Percentiles rank a stretch among this genome's conserved stretches.
Conservation (phyloP, 2,329 filamentous ascomycete genomes). For the Botrytis elliptica region DNA sequence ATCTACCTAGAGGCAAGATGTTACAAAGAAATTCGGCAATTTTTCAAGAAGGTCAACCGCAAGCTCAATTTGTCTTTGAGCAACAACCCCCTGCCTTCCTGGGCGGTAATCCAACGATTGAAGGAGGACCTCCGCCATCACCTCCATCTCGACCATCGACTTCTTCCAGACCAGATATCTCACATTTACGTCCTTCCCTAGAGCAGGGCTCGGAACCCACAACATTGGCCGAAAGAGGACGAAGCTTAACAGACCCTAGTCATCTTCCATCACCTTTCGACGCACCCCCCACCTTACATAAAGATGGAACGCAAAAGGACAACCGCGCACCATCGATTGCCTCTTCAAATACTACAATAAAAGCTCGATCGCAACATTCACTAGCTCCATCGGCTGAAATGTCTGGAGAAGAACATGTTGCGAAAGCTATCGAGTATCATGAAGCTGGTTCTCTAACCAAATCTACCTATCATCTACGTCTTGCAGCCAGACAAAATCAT, state of each 20-base stretch:
- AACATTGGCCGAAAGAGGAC: slow-evolving; percentile 44
- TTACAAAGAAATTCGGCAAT: slow-evolving; percentile 67
- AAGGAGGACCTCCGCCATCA: slow-evolving; percentile 55
- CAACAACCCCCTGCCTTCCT: slow-evolving; percentile 51
- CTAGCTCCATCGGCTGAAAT: slow-evolving; percentile 61
- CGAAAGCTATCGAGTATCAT: slow-evolving; percentile 86
- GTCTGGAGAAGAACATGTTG: slow-evolving; percentile 82
- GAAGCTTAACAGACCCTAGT: slow-evolving; percentile 47
- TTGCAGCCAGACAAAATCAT: slow-evolving; percentile 81
- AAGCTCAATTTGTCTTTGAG: slow-evolving; percentile 57
- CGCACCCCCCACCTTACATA: slow-evolving; percentile 27
- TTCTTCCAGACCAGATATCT: slow-evolving; percentile 43
- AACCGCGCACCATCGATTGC: slow-evolving; percentile 28
- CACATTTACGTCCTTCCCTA: slow-evolving; percentile 46
- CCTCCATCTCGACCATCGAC: slow-evolving; percentile 61
- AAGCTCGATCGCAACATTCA: slow-evolving; percentile 50
- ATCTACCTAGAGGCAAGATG: slow-evolving; percentile 77
- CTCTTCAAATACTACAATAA: slow-evolving; percentile 38
- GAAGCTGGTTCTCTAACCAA: slow-evolving; percentile 85
- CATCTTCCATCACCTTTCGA: slow-evolving; percentile 38
- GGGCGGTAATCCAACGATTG: slow-evolving; percentile 46
- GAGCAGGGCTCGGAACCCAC: slow-evolving; percentile 49
- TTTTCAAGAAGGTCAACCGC: slow-evolving; percentile 53
- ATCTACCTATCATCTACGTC: slow-evolving; percentile 91
- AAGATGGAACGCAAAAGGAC: slow-evolving; percentile 43